A percentile compares a stretch with the other conserved stretches of the same genome.
Evolutionary conservation across 2,329 filamentous ascomycete species (phyloP).

Genomic region (Paramyrothecium sp.): DNA sequence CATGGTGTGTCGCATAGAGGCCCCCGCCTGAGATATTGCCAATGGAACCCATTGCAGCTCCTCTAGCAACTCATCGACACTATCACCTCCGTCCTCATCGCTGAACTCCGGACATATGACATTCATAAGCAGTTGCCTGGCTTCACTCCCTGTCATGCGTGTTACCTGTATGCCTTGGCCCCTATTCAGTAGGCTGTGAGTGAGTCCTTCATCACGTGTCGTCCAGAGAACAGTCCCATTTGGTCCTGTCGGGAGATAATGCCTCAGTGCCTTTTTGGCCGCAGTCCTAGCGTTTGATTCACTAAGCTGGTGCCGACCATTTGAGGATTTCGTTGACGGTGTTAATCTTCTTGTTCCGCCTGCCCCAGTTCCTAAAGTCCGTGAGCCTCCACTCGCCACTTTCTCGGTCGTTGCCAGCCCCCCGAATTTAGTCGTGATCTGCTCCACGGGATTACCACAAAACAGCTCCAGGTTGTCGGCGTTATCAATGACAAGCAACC

Average conservation of each 20-base stretch:
- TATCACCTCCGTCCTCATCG: slow-evolving; percentile 2
- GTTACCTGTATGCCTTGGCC: slow-evolving; percentile 18
- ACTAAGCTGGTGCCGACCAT: not conserved
- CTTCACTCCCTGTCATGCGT: slow-evolving; percentile 17
- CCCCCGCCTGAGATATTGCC: slow-evolving; percentile 27
- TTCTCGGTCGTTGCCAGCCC: not conserved
- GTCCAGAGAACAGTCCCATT: slow-evolving; percentile 28
- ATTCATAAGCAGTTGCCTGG: slow-evolving; percentile 4
- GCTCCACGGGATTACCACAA: slow-evolving; percentile 6
- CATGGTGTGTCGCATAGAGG: slow-evolving; percentile 25
- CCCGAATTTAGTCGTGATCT: slow-evolving; percentile 1
- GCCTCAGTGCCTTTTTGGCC: not conserved
- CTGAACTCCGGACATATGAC: not conserved
- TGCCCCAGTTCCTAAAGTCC: not conserved
- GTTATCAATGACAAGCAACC: slow-evolving; percentile 32
- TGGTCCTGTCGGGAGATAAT: slow-evolving; percentile 21
- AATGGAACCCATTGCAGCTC: slow-evolving; percentile 27
- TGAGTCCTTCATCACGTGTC: slow-evolving; percentile 24
- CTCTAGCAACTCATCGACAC: slow-evolving; percentile 10
- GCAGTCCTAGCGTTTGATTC: not conserved
- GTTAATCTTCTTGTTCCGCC: not conserved
- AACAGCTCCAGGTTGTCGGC: slow-evolving; percentile 28
- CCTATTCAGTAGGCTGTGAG: slow-evolving; percentile 17
- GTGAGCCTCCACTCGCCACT: not conserved
- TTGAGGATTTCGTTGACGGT: not conserved